Percentiles rank a stretch among this genome's conserved stretches.
Conservation (phyloP, 352 stramenopile species). For the Pythium aristosporum region DNA sequence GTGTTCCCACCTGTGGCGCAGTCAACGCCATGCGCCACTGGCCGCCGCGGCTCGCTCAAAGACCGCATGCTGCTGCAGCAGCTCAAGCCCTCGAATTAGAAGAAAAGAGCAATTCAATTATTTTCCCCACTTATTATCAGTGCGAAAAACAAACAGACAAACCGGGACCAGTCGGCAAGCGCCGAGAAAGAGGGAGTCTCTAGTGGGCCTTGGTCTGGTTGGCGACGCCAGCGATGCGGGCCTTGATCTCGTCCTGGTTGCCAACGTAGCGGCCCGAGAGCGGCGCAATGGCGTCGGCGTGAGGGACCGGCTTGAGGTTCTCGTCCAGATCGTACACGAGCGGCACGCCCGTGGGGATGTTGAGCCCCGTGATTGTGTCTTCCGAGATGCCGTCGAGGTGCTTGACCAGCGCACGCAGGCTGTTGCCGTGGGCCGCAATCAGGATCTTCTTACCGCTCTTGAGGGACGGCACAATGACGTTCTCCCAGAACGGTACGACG, state of each 20-base stretch:
- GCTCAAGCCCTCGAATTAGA: background rate
- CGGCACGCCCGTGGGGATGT: constrained; percentile 96
- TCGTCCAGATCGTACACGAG: constrained; percentile 98
- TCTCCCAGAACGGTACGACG: constrained; percentile 95
- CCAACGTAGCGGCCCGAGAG: constrained; percentile 86
- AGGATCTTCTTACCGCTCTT: constrained; percentile 95
- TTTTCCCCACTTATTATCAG: too few species aligned
- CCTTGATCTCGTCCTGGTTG: constrained; percentile 97
- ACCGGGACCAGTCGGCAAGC: background rate
- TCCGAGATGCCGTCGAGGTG: constrained; percentile 97
- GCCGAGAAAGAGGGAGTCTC: background rate
- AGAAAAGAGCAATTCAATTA: too few species aligned
- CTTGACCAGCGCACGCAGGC: constrained; percentile 97
- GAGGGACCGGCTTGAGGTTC: constrained; percentile 94
- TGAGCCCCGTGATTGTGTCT: constrained; percentile 96
- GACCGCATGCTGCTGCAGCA: constrained; percentile 22
- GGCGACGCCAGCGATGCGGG: constrained; percentile 94
- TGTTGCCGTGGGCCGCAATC: constrained; percentile 98
- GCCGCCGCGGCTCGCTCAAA: constrained; percentile 21
- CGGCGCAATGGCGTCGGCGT: constrained; percentile 89
- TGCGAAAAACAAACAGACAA: too few species aligned
- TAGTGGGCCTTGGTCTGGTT: constrained; percentile 94
- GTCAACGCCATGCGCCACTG: background rate
- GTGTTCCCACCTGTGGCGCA: constrained; percentile 22
- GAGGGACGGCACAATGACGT: constrained; percentile 93